Base-by-base conservation (phyloP, 2,329 filamentous ascomycete genomes). In the Colletotrichum euphorbiae region DNA sequence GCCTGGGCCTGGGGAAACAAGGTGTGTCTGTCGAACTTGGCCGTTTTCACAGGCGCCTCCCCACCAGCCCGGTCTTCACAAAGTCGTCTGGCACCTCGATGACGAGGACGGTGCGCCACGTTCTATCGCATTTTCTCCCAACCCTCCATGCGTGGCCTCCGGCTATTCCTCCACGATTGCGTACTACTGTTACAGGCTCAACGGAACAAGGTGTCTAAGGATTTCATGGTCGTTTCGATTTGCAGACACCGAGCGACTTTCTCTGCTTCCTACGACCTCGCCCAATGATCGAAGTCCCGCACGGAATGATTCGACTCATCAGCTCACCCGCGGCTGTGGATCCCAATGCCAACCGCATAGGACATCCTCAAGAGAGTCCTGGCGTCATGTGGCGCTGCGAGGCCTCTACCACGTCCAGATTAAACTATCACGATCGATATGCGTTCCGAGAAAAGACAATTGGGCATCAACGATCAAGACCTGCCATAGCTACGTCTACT, bases 41-140 rank as follows among this genome's bases (percentile, higher is more conserved):
- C 36, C 36, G 13, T 11, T 38, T 15, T 38, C 9, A 15, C 36
- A 38, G 36, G 13, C 36, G 36, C 36, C 36, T 38, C 11, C 36
- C 36, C 36, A 2, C 6, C 28, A 7, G 1, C 7, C 28, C 28
- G 6, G 28, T 28, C 3, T 6, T 28, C 28, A 28, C 28, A 2
- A 7, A 28, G 28, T 28, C 2, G 7, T 1, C 28, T 28, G 28
- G 28, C 28, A 28, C 28, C 28, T 28, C 2, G 7, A 28, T 28
- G 28, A 7, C 28, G 6, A 7, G 28, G 85, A 90, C 60, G 88
- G 91, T 70, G 86, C 86, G 15, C 89, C 90, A 12, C 84, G 86
- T n/a, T 90, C 87, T 43, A 84, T 91, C 9, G 86, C 89, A 0
- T 85, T 91, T 38, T 90, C 87, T 71, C 89, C 89, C n/a, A 86